phyloP scores from a whole-genome alignment of 2,329 filamentous ascomycete genomes.

The Rhinocladiella mackenziei region DNA sequence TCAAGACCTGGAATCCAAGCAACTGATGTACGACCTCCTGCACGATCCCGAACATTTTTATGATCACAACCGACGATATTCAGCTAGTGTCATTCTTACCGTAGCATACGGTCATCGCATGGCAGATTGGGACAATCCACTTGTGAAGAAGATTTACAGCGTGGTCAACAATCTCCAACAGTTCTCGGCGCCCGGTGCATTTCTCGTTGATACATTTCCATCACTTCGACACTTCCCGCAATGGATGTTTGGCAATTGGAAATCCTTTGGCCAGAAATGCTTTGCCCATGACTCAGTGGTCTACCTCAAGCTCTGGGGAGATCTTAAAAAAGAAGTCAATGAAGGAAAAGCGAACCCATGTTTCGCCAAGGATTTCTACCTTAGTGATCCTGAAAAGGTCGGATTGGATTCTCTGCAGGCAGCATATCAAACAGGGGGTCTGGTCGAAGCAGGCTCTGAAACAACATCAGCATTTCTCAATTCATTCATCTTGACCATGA shows the following conservation, averaged over 20 bases:
- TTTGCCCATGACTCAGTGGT: constrained; percentile 19
- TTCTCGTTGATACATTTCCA: constrained; percentile 45
- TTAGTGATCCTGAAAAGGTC: constrained; percentile 18
- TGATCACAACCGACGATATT: constrained; percentile 47
- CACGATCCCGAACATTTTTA: constrained; percentile 42
- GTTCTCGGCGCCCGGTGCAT: constrained; percentile 21
- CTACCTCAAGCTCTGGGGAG: constrained; percentile 21
- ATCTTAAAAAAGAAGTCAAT: constrained; percentile 22
- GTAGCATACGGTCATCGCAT: constrained; percentile 51
- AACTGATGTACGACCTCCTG: constrained; percentile 45
- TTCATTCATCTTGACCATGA: constrained; percentile 48
- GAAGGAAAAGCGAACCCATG: constrained; percentile 15
- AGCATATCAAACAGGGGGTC: constrained; percentile 21
- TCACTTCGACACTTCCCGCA: constrained; percentile 44
- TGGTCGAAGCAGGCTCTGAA: constrained; percentile 47
- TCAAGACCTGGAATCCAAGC: constrained; percentile 47
- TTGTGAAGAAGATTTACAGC: constrained; percentile 46
- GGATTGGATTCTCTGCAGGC: constrained; percentile 19
- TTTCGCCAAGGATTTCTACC: constrained; percentile 24
- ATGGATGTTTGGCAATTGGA: constrained; percentile 24
- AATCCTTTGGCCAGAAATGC: constrained; percentile 18
- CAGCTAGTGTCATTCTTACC: constrained; percentile 49
- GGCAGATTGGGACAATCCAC: constrained; percentile 38
- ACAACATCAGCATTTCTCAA: constrained; percentile 48
- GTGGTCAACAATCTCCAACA: constrained; percentile 39